These are phyloP conservation scores for Linnemannia zychae DNA, from an alignment of 192 early-diverging fungal genomes.

Conservation along the genomic window DNA sequence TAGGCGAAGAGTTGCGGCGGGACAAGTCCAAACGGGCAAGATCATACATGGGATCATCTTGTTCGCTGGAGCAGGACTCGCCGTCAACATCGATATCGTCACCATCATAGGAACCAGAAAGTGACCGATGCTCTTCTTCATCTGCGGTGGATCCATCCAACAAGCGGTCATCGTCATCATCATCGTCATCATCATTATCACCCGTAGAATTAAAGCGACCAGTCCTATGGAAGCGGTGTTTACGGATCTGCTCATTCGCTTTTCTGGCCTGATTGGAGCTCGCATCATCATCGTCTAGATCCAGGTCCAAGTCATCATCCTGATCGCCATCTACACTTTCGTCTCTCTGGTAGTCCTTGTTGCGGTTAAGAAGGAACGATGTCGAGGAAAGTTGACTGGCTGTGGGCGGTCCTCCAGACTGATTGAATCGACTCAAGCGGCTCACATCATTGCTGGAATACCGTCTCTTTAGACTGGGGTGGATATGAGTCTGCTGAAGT, in stretches of 20 bases:
- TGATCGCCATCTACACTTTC: conserved; percentile 28
- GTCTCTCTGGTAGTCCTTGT: conserved; percentile 24
- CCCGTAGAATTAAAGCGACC: conserved; percentile 31
- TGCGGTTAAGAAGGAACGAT: conserved; percentile 29
- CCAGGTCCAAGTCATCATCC: conserved; percentile 34
- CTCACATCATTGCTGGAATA: conserved; percentile 56
- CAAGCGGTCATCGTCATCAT: conserved; percentile 36
- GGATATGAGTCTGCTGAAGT: conserved; percentile 46
- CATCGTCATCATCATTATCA: conserved; percentile 41
- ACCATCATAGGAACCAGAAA: conserved; percentile 45
- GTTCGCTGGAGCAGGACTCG: conserved; percentile 46
- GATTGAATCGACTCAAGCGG: conserved; percentile 41
- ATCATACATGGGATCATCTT: conserved; percentile 52
- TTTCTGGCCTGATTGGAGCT: conserved; percentile 1
- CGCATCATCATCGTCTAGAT: conserved; percentile 22
- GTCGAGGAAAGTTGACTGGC: conserved; percentile 38
- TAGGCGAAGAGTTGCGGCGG: conserved; percentile 49
- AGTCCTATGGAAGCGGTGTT: conserved; percentile 20
- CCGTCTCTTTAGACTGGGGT: conserved; percentile 43
- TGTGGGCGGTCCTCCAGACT: conserved; percentile 8
- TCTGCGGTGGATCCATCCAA: conserved; percentile 50
- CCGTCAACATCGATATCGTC: conserved; percentile 51
- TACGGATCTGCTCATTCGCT: conserved; percentile 10
- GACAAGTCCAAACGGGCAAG: conserved; percentile 49
- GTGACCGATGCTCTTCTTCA: conserved; percentile 52